phyloP scores from a whole-genome alignment of 1,139 yeast species.

The Ogataea hybrid region DNA sequence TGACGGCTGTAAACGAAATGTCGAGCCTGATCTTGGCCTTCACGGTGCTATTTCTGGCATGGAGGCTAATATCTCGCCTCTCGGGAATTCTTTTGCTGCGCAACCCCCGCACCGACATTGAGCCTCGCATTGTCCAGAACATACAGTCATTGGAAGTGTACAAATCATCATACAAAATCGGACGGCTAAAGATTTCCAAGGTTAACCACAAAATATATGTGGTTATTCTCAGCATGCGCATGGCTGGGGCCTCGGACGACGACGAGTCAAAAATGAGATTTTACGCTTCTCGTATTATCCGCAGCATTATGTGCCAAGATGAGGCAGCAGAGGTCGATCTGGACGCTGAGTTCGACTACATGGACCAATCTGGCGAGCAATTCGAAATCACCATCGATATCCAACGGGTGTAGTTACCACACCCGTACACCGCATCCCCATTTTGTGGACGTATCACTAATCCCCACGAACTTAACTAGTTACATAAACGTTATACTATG shows the following conservation, averaged over 20 bases:
- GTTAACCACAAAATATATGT: slow-evolving; percentile 60
- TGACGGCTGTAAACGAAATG: slow-evolving; percentile 39
- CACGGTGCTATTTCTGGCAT: slow-evolving; percentile 51
- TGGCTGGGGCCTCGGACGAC: slow-evolving; percentile 70
- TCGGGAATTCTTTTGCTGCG: slow-evolving; percentile 54
- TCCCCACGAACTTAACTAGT: slow-evolving; percentile 35
- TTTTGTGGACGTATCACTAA: slow-evolving; percentile 14
- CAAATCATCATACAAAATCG: slow-evolving; percentile 46
- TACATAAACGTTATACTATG: slow-evolving; percentile 18
- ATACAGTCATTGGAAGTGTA: slow-evolving; percentile 49
- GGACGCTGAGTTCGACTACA: slow-evolving; percentile 26
- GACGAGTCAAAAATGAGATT: slow-evolving; percentile 59
- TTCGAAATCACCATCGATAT: slow-evolving; percentile 66
- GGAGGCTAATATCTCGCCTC: slow-evolving; percentile 49
- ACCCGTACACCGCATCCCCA: slow-evolving; percentile 20
- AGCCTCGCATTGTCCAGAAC: slow-evolving; percentile 37
- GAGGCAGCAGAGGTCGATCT: slow-evolving; percentile 14
- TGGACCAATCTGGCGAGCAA: slow-evolving; percentile 32
- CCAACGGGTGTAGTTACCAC: slow-evolving; percentile 30
- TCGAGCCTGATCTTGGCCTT: slow-evolving; percentile 52
- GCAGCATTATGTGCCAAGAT: slow-evolving; percentile 27
- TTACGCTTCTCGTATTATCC: slow-evolving; percentile 51
- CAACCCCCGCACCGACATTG: slow-evolving; percentile 44
- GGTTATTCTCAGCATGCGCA: slow-evolving; percentile 50
- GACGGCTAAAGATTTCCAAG: slow-evolving; percentile 54